Conservation (phyloP, 2,329 filamentous ascomycete genomes). For the Stemphylium beticola region DNA sequence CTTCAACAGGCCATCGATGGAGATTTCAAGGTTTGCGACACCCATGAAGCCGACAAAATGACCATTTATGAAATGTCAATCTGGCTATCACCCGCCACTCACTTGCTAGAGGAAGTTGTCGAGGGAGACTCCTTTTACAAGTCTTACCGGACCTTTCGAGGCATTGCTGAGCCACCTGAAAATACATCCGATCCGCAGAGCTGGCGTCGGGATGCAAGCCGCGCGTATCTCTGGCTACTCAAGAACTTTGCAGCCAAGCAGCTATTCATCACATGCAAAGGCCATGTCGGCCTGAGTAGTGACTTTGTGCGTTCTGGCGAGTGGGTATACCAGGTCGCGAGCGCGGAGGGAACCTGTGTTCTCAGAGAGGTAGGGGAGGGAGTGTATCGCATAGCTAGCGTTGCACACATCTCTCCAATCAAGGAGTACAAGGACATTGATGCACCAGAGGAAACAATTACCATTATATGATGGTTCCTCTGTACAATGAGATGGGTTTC, state of each 20-base stretch:
- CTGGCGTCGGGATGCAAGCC: background rate
- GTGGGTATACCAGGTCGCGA: background rate
- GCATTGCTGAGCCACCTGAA: background rate
- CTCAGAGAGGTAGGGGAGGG: background rate
- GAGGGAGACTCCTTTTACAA: background rate
- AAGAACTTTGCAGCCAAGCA: background rate
- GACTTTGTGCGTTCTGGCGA: background rate
- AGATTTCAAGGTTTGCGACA: background rate
- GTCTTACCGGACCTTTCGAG: background rate
- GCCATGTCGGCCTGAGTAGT: background rate
- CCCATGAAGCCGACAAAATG: background rate
- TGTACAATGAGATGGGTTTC: background rate
- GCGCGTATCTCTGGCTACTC: background rate
- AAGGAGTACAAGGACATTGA: background rate
- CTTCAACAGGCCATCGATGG: background rate
- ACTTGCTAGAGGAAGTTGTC: background rate
- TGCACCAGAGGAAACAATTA: background rate
- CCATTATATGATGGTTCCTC: background rate
- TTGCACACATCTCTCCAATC: background rate
- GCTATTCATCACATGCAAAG: background rate
- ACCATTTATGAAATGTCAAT: background rate
- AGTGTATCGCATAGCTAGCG: background rate
- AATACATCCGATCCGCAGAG: background rate
- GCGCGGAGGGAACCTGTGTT: accelerated
- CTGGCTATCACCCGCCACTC: background rate